Evolutionary conservation across 2,329 filamentous ascomycete genomes (phyloP), one percentile per base, ranked within the genome.

Genomic region (Alternaria triticimaculans): DNA sequence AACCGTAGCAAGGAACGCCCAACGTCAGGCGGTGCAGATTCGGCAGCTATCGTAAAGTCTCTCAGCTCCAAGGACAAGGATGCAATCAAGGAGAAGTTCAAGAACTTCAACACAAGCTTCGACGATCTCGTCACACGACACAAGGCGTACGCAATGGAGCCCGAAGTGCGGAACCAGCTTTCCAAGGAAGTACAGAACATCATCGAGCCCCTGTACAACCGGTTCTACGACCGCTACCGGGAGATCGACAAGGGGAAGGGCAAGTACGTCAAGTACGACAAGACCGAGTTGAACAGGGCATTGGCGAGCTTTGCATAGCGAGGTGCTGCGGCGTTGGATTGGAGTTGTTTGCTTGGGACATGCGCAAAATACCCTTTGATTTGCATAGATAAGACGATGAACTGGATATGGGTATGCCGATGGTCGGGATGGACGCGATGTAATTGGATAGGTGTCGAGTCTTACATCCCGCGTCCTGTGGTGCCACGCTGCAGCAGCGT

Each of bases 251-350:
- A 97, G 84, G 96, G 96, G 63, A 96, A 94, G 82, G 95, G 95
- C 71, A 99, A 99, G 81, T 97, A 98, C 81, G 94, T 97, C 79
- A 97, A 97, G 83, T 98, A 97, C 79, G 94, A 97, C 83, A 97
- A 97, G 84, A 85, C 86, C 44, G 88, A 89, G 51, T 90, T 99
- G 73, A 88, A 91, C 50, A 87, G 88, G 21, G 82, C 86, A 64
- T 77, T 90, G 73, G 82, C 85, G 23, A 78, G 81, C 54, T 77
- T 87, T 70, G 78, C 76, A 53, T 82, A 70, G 73, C 55, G 63
- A 43, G 59, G 41, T 67, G 57, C 26, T 64, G 45, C 25, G 73
- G 69, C 67, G 69, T 69, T 74, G 59, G 58, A 51, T 62, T 72
- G 66, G 57, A 62, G 58, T 71, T 71, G 45, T 67, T 60, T 62